A percentile compares a stretch with the other conserved stretches of the same genome.
Conservation (phyloP, 202 grass and related monocot genomes). For the Hordeum pubiflorum region DNA sequence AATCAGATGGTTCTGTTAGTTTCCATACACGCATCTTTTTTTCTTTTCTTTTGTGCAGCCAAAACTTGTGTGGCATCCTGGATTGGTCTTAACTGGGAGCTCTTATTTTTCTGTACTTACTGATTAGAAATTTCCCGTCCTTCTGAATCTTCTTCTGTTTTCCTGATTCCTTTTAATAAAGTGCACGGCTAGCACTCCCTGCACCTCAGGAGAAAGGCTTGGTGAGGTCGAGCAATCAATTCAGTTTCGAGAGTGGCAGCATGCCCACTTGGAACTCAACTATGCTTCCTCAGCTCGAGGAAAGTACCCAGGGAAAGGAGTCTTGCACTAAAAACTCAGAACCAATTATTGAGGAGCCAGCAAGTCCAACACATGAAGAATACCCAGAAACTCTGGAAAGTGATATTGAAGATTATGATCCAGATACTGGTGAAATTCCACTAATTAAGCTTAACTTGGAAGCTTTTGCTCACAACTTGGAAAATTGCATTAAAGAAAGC, state of each 20-base stretch:
- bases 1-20: slow-evolving; percentile 5
- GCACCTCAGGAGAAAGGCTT: slow-evolving; percentile 46
- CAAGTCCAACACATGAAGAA: slow-evolving; percentile 55
- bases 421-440: slow-evolving; percentile 69
- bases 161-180: slow-evolving; percentile 27
- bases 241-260: slow-evolving; percentile 31
- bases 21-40: neutral
- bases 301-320: slow-evolving; percentile 14
- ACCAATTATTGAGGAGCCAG: slow-evolving; percentile 85
- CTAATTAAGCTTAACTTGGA: slow-evolving; percentile 74
- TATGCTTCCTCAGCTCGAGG: slow-evolving; percentile 29
- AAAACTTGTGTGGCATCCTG: neutral
- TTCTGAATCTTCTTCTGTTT: slow-evolving; percentile 1
- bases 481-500: slow-evolving; percentile 57
- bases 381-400: slow-evolving; percentile 29
- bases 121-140: slow-evolving; percentile 9
- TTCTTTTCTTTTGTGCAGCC: neutral
- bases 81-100: slow-evolving; percentile 24
- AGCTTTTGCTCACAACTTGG: slow-evolving; percentile 68
- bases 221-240: slow-evolving; percentile 36
- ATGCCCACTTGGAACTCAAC: slow-evolving; percentile 19
- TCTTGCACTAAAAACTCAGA: slow-evolving; percentile 33
- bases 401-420: slow-evolving; percentile 64
- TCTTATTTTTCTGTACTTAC: neutral
- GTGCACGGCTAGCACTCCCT: slow-evolving; percentile 69